Evolutionary conservation across 345 rosid genomes (phyloP), one percentile per base, ranked within the genome.

Genomic region (Lepidium africanum): DNA sequence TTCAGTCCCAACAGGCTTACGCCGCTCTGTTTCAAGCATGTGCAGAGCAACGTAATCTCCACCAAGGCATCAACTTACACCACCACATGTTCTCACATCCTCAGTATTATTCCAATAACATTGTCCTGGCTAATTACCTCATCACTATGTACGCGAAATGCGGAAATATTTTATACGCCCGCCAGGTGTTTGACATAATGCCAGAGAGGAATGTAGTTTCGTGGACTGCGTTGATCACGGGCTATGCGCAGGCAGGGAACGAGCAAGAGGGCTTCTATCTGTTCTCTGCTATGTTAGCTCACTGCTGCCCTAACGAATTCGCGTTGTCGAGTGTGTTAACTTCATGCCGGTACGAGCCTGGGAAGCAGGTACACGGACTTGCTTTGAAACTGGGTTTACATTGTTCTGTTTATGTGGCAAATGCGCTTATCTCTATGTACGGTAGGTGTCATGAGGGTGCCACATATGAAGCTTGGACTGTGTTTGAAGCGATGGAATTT

Each of bases 151-250:
- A 85, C 1, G 73, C 67, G 0, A 92, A 92, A 69, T 86, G 86
- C 13, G 96, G 98, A n/a, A 52, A 79, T 16, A 45, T 86, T n/a
- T 25, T 16, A 0, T 9, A 45, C 63, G 96, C 96, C 11, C 83
- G 77, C 5, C 69, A 71, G 3, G 12, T 90, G 84, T 86, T 92
- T 57, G 96, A 84, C 30, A 76, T 71, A 65, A 92, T 92, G 98
- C 78, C 77, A 43, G 63, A 49, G 0, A 82, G 91, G 75, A 92
- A 92, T 47, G 70, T 84, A 39, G 91, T 92, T 40, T 86, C 96
- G 9, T 92, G 96, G 93, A 85, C 93, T 2, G 86, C 88, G 3
- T 76, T 92, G 35, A 77, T 90, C 48, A 85, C 96, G 0, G 96
- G 93, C 14, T 90, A 85, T 33, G 87, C 84, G 0, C 89, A 87